Percentiles rank a stretch among this genome's conserved stretches.
Conservation (phyloP, 2,329 filamentous ascomycete species). For the Tolypocladium pustulatum region DNA sequence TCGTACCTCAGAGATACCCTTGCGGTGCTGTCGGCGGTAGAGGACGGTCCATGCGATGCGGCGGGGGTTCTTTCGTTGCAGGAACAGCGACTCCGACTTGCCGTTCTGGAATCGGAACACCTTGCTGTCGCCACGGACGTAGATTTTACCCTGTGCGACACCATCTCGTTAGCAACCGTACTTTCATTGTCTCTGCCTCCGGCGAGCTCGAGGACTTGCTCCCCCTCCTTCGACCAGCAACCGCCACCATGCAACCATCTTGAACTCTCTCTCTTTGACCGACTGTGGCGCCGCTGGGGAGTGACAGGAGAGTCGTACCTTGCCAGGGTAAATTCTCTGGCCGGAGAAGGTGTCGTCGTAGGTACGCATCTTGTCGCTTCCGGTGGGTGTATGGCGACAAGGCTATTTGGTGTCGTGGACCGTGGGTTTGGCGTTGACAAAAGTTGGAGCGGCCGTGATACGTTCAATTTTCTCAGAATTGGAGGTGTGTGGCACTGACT, state of each 20-base stretch:
- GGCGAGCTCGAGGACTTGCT: background rate
- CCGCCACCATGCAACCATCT: background rate
- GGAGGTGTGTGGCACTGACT: slow-evolving; percentile 28
- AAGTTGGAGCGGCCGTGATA: slow-evolving; percentile 21
- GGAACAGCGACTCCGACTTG: slow-evolving; percentile 99
- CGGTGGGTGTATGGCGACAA: slow-evolving; percentile 29
- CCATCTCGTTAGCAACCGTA: slow-evolving; percentile 14
- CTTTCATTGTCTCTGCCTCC: background rate
- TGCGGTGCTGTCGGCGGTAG: slow-evolving; percentile 98
- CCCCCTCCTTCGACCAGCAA: background rate
- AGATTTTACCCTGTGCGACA: slow-evolving; percentile 83
- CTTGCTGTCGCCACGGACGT: slow-evolving; percentile 99
- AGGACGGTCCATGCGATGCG: slow-evolving; percentile 98
- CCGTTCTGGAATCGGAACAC: slow-evolving; percentile 99
- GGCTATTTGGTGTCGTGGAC: slow-evolving; percentile 27
- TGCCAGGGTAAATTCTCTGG: slow-evolving; percentile 57
- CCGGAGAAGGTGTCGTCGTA: slow-evolving; percentile 59
- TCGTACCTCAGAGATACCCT: slow-evolving; percentile 99
- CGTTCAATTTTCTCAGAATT: slow-evolving; percentile 29
- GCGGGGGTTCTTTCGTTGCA: slow-evolving; percentile 99
- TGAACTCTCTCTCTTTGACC: background rate
- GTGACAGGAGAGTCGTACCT: slow-evolving; percentile 36
- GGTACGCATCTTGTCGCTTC: slow-evolving; percentile 49
- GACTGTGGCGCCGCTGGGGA: slow-evolving; percentile 1
- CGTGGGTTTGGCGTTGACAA: slow-evolving; percentile 26